These are phyloP conservation scores for Candida ovalis DNA, from an alignment of 805 yeast species.

Conservation along the genomic window DNA sequence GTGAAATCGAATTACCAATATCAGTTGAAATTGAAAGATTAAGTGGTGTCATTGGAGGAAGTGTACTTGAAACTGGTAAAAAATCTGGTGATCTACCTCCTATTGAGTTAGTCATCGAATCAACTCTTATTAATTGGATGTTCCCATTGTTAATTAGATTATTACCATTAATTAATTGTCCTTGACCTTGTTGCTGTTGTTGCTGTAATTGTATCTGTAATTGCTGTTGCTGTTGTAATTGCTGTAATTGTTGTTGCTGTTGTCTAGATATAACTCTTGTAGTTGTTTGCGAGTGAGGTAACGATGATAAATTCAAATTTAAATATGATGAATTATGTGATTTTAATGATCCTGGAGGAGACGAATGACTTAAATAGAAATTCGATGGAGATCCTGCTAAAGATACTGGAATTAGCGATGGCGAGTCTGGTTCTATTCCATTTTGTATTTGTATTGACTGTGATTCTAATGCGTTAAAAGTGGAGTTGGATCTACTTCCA, in stretches of 20 bases:
- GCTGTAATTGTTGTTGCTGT: conserved; percentile 11
- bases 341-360: conserved; percentile 44
- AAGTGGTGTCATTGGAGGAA: conserved; percentile 37
- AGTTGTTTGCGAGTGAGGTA: conserved; percentile 7
- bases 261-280: conserved; percentile 20
- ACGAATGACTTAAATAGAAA: conserved; percentile 48
- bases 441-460: conserved; percentile 10
- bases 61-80: conserved; percentile 30
- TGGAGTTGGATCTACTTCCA: conserved; percentile 1
- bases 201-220: conserved; percentile 1
- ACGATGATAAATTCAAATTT: conserved; percentile 7
- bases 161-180: neutral
- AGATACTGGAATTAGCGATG: conserved; percentile 48
- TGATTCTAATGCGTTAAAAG: neutral
- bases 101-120: conserved; percentile 24
- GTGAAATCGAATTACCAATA: conserved; percentile 3
- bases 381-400: conserved; percentile 53
- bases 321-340: conserved; percentile 22
- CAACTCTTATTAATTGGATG: conserved; percentile 16
- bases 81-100: conserved; percentile 34
- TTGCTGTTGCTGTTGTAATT: neutral
- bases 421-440: conserved; percentile 43
- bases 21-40: conserved; percentile 24
- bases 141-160: neutral
- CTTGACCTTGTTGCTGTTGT: neutral